These are phyloP conservation scores for Glutinoglossum americanum DNA, from an alignment of 495 filamentous ascomycete genomes.

Conservation along the genomic window DNA sequence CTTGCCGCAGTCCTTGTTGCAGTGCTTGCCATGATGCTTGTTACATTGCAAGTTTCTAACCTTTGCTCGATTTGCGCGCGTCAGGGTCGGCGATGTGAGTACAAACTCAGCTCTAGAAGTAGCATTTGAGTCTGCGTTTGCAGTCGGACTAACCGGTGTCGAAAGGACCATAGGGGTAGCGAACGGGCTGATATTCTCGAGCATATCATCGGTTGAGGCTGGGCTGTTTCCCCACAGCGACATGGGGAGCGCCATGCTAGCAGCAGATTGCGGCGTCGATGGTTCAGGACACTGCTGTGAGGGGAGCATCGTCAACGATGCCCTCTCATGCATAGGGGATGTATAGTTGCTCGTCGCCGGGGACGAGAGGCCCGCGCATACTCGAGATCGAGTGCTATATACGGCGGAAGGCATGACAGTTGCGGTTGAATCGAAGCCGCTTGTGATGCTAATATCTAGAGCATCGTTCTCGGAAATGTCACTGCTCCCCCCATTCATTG, in stretches of 20 bases:
- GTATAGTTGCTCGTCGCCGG: not conserved
- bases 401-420: not conserved
- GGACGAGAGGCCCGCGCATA: not conserved
- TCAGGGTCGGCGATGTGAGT: not conserved
- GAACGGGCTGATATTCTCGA: not conserved
- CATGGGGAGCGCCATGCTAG: not conserved
- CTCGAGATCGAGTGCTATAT: not conserved
- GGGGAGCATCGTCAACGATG: not conserved
- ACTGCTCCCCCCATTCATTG: not conserved
- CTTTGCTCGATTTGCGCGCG: not conserved
- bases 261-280: not conserved
- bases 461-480: not conserved
- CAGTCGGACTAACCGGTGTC: not conserved
- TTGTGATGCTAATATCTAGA: not conserved
- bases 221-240: not conserved
- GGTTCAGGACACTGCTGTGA: not conserved
- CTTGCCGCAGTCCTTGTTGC: not conserved
- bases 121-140: not conserved
- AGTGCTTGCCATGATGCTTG: not conserved
- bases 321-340: not conserved
- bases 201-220: not conserved
- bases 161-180: not conserved
- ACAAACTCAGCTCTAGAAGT: not conserved
- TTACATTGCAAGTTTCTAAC: not conserved
- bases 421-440: not conserved